A percentile compares a stretch with the other conserved stretches of the same genome.
phyloP scores from a whole-genome alignment of 2,329 filamentous ascomycete genomes.

The Scytalidium lignicola region DNA sequence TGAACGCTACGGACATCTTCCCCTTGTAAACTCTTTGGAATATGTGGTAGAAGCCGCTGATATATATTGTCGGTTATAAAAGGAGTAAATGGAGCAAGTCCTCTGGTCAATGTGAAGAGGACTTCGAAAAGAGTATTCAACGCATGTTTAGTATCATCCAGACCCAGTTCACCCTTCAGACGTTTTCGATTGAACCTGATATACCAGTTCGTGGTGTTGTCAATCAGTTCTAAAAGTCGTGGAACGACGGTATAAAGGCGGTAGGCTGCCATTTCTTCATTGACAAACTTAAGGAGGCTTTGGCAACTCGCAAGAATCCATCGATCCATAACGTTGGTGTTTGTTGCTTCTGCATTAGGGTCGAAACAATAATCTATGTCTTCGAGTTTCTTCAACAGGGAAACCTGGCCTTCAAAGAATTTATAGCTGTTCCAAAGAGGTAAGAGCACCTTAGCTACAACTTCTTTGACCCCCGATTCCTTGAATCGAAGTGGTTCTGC shows the following conservation, averaged over 20 bases:
- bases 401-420: conserved; percentile 88
- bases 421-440: conserved; percentile 96
- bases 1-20: conserved; percentile 83
- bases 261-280: conserved; percentile 82
- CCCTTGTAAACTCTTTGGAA: conserved; percentile 64
- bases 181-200: conserved; percentile 90
- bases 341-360: conserved; percentile 66
- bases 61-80: conserved; percentile 97
- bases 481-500: conserved; percentile 90
- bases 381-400: conserved; percentile 80
- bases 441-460: conserved; percentile 84
- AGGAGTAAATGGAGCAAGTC: conserved; percentile 88
- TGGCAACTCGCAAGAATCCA: conserved; percentile 95
- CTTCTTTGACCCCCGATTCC: conserved; percentile 88
- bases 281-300: conserved; percentile 84
- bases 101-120: conserved; percentile 80
- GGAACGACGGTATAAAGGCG: conserved; percentile 90
- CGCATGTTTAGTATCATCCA: conserved; percentile 82
- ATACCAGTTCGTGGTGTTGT: conserved; percentile 98
- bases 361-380: conserved; percentile 74
- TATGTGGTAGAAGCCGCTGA: conserved; percentile 72
- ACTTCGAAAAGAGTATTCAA: conserved; percentile 94
- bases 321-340: conserved; percentile 89
- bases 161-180: conserved; percentile 82
- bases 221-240: conserved; percentile 74